phyloP scores from a whole-genome alignment of 2,329 filamentous ascomycete species.

The Colletotrichum truncatum region DNA sequence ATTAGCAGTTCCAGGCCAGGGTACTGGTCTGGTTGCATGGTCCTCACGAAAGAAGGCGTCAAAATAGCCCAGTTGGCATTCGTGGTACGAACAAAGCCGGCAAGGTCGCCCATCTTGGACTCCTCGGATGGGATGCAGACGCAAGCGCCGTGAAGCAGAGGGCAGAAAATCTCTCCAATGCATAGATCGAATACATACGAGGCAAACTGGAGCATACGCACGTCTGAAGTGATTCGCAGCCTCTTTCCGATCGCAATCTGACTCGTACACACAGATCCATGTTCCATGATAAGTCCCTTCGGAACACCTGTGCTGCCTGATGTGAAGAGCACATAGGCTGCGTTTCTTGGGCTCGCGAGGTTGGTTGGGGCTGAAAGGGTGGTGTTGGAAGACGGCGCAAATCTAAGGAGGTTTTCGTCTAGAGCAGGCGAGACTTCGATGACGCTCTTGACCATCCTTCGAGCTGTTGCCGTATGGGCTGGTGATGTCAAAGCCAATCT shows the following conservation, averaged over 20 bases:
- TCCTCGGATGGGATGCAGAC: constrained; percentile 49
- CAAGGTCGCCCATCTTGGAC: constrained; percentile 36
- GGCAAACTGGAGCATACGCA: constrained; percentile 41
- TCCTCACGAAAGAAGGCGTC: constrained; percentile 37
- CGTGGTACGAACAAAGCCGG: neutral
- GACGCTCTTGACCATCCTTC: neutral
- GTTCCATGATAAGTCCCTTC: neutral
- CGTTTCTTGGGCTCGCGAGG: neutral
- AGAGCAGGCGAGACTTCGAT: neutral
- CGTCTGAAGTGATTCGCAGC: constrained; percentile 50
- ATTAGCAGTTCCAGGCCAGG: constrained; percentile 47
- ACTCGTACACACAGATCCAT: constrained; percentile 32
- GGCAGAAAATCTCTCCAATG: constrained; percentile 44
- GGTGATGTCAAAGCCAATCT: neutral
- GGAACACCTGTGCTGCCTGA: neutral
- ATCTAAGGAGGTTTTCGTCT: neutral
- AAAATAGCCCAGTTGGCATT: neutral
- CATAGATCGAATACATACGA: constrained; percentile 49
- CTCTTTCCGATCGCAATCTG: constrained; percentile 48
- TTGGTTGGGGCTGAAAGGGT: too few species aligned
- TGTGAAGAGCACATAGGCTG: neutral
- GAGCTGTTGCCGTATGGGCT: neutral
- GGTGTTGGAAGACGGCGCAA: too few species aligned
- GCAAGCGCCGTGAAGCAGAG: constrained; percentile 47
- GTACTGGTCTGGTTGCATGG: constrained; percentile 45